Percentiles rank a stretch among this genome's conserved stretches.
These are phyloP conservation scores for Acacia confusa DNA, from an alignment of 306 rosid species.

Conservation along the genomic window DNA sequence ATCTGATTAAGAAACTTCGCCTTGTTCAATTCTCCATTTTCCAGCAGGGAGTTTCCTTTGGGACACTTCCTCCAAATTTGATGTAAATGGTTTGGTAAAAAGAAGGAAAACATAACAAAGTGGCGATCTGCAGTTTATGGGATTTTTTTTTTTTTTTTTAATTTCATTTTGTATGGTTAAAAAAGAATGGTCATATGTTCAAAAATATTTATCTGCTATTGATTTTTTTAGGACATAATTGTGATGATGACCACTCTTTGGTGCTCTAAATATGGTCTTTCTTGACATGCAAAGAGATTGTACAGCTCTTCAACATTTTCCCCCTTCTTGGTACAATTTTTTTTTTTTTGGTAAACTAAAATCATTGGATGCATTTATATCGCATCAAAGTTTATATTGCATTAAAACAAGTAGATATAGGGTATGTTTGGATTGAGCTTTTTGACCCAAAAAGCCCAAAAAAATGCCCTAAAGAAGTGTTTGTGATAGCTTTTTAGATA, in stretches of 20 bases:
- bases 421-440: too few relatives aligned
- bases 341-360: neutral
- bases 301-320: too few relatives aligned
- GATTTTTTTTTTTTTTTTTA: neutral
- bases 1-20: neutral
- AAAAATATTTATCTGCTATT: neutral
- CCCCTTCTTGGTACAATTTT: neutral
- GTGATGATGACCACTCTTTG: neutral
- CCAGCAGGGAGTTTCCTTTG: neutral
- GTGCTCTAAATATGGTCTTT: neutral
- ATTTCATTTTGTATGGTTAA: neutral
- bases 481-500: too few relatives aligned
- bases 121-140: neutral
- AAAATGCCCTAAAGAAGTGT: too few relatives aligned
- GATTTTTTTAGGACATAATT: neutral
- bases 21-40: neutral
- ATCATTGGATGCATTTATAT: constrained; percentile 13
- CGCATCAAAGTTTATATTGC: neutral
- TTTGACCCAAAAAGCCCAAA: too few relatives aligned
- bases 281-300: neutral
- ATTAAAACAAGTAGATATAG: constrained; percentile 20
- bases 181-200: neutral
- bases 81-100: neutral
- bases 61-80: neutral
- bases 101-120: neutral